phyloP scores from a whole-genome alignment of 495 filamentous ascomycete genomes.

The Aspergillus bertholletiae region DNA sequence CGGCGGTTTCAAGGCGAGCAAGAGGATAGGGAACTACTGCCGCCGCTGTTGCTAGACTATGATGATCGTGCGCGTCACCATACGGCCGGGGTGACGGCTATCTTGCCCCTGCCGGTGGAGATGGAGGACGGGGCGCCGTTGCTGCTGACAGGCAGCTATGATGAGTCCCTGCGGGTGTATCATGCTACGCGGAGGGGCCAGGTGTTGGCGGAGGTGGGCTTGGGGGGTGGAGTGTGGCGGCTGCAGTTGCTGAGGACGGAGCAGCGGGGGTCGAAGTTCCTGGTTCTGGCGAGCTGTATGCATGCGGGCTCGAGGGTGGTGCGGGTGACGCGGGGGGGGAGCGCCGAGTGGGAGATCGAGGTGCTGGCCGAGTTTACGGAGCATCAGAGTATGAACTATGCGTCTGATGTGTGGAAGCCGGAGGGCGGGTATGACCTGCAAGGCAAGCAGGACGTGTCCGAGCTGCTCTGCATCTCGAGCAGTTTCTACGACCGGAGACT shows the following conservation, averaged over 20 bases:
- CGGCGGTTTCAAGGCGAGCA: constrained; percentile 19
- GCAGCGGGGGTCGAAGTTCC: constrained; percentile 28
- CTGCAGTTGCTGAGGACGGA: constrained; percentile 56
- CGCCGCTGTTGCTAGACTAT: constrained; percentile 20
- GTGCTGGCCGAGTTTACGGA: constrained; percentile 75
- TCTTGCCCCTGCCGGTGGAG: constrained; percentile 59
- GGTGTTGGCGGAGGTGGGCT: constrained; percentile 55
- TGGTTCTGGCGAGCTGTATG: constrained; percentile 89
- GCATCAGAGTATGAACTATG: constrained; percentile 96
- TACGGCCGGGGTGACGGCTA: constrained; percentile 81
- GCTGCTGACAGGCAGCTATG: constrained; percentile 86
- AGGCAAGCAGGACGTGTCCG: constrained; percentile 18
- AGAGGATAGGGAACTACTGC: constrained; percentile 16
- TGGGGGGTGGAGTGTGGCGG: constrained; percentile 92
- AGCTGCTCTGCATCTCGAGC: constrained; percentile 62
- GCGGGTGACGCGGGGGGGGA: constrained; percentile 35
- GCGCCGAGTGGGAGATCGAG: constrained; percentile 53
- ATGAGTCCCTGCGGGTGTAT: constrained; percentile 75
- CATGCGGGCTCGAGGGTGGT: constrained; percentile 77
- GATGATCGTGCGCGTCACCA: constrained; percentile 52
- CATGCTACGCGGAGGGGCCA: constrained; percentile 32
- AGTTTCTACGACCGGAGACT: constrained; percentile 87
- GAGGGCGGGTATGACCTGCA: constrained; percentile 7
- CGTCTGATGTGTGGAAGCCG: constrained; percentile 64
- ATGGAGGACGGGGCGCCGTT: constrained; percentile 41